A percentile compares a stretch with the other conserved stretches of the same genome.
These are phyloP conservation scores for Hyphodiscus hymeniophilus DNA, from an alignment of 495 filamentous ascomycete genomes.

Conservation along the genomic window DNA sequence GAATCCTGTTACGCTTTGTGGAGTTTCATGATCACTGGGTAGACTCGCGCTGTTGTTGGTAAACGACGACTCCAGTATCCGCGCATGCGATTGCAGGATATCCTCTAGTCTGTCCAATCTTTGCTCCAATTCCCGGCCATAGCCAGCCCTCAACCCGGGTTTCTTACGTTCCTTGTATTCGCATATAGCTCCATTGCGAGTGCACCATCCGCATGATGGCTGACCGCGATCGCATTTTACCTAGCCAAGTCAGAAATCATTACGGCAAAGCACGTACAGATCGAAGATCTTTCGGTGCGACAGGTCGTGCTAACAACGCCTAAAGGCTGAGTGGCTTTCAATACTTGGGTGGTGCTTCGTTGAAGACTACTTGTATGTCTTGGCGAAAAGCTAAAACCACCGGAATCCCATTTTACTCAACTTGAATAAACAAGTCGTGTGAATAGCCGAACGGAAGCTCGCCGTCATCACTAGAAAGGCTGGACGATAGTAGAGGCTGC, in stretches of 20 bases:
- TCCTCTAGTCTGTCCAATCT: conserved; percentile 54
- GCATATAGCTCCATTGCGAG: conserved; percentile 65
- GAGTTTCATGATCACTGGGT: conserved; percentile 36
- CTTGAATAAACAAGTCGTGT: background rate
- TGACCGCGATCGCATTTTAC: conserved; percentile 79
- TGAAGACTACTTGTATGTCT: background rate
- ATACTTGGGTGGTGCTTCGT: no score
- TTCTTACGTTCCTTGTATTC: conserved; percentile 85
- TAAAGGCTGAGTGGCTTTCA: background rate
- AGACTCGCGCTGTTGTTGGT: conserved; percentile 30
- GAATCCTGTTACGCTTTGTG: conserved; percentile 26
- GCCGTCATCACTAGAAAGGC: no score
- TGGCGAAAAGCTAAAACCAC: background rate
- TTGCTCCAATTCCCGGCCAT: conserved; percentile 81
- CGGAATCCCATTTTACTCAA: background rate
- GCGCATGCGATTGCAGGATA: conserved; percentile 38
- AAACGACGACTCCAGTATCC: conserved; percentile 33
- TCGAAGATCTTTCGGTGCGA: background rate
- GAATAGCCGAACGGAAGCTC: background rate
- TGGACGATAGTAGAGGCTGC: background rate
- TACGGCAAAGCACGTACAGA: background rate
- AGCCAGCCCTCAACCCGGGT: conserved; percentile 64
- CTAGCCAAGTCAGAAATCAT: conserved; percentile 22
- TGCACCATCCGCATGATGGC: conserved; percentile 84
- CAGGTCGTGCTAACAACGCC: background rate